Percentiles rank a stretch among this genome's conserved stretches.
Conservation (phyloP, 2,329 filamentous ascomycete species). For the Calonectria pteridis region DNA sequence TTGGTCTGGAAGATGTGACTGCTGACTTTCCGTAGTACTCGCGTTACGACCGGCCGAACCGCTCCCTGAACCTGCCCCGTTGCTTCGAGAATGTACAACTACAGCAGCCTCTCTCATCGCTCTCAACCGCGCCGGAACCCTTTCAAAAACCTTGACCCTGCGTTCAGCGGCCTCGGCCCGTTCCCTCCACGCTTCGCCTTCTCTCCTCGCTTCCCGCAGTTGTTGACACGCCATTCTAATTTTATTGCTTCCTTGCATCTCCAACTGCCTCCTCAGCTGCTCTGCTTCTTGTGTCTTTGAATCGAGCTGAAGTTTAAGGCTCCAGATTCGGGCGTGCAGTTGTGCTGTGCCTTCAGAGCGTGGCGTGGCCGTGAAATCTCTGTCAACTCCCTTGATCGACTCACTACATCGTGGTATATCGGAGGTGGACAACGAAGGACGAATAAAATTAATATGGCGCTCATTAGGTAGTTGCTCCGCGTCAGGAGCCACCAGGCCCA, state of each 20-base stretch:
- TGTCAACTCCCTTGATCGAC: not conserved
- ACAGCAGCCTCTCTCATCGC: slow-evolving; percentile 44
- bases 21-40: not conserved
- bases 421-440: slow-evolving; percentile 50
- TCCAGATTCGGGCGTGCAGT: slow-evolving; percentile 63
- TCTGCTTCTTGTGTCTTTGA: slow-evolving; percentile 59
- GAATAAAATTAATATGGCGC: slow-evolving; percentile 51
- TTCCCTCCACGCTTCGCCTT: slow-evolving; percentile 61
- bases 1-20: slow-evolving; percentile 1
- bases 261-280: slow-evolving; percentile 60
- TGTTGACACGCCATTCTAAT: slow-evolving; percentile 62
- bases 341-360: slow-evolving; percentile 47
- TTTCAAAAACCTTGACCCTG: slow-evolving; percentile 62
- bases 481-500: slow-evolving; percentile 55
- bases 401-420: slow-evolving; percentile 20
- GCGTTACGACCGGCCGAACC: not conserved
- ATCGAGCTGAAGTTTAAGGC: slow-evolving; percentile 61
- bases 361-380: slow-evolving; percentile 30
- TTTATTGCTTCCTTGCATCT: slow-evolving; percentile 57
- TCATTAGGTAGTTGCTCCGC: slow-evolving; percentile 54
- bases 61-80: not conserved
- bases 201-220: slow-evolving; percentile 54
- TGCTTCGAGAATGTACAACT: slow-evolving; percentile 3
- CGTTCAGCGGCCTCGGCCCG: slow-evolving; percentile 69
- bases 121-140: slow-evolving; percentile 53